A percentile compares a stretch with the other conserved stretches of the same genome.
These are phyloP conservation scores for Chaetomium olivaceum DNA, from an alignment of 2,329 filamentous ascomycete species.

Conservation along the genomic window DNA sequence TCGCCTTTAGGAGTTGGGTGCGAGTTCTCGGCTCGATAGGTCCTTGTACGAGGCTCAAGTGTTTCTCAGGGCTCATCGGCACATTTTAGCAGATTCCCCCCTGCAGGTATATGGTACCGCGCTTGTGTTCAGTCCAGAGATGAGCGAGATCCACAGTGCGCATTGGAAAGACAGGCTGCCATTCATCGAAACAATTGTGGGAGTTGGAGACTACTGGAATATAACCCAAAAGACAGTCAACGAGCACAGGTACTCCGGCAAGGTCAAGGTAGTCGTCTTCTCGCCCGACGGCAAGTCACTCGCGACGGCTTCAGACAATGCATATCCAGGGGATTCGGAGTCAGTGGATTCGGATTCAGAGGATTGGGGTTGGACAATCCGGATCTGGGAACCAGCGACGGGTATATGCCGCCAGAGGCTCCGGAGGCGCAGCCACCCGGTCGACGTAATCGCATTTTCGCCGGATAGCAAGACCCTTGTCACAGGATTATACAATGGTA, in stretches of 20 bases:
- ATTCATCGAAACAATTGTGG: constrained; percentile 5
- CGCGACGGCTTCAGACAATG: constrained; percentile 1
- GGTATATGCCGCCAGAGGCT: not conserved
- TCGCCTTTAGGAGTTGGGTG: constrained; percentile 9
- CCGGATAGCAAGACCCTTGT: no score
- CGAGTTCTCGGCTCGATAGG: not conserved
- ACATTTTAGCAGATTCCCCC: constrained; percentile 8
- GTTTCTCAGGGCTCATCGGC: constrained; percentile 8
- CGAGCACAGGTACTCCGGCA: constrained; percentile 21
- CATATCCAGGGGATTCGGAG: no score
- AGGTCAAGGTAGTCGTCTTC: constrained; percentile 26
- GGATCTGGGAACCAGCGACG: constrained; percentile 6
- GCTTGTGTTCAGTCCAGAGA: constrained; percentile 19
- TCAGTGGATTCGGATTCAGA: no score
- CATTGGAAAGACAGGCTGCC: constrained; percentile 9
- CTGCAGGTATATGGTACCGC: constrained; percentile 24
- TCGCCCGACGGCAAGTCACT: constrained; percentile 21
- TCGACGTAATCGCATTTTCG: no score
- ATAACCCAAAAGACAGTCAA: constrained; percentile 20
- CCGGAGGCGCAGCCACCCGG: no score
- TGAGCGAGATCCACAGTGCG: constrained; percentile 12
- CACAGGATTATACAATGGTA: no score
- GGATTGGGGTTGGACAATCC: not conserved
- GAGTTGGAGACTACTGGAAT: constrained; percentile 3
- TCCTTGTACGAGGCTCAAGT: constrained; percentile 9